Percentiles rank a stretch among this genome's conserved stretches.
Conservation (phyloP, 345 rosid genomes). For the Gossypium australe region DNA sequence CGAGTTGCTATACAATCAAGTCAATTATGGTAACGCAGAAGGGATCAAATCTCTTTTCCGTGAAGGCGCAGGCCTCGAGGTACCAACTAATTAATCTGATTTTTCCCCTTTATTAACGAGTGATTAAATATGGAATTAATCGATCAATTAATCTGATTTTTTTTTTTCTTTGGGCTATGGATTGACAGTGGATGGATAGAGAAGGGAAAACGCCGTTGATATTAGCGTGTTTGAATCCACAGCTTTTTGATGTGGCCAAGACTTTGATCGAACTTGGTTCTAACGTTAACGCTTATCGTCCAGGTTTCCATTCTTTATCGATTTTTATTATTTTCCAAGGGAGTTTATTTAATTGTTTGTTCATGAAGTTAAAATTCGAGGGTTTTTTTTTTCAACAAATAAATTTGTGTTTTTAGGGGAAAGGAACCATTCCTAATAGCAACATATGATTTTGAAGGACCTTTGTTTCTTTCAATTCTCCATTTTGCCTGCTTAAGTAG, state of each 20-base stretch:
- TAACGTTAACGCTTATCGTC: slow-evolving; percentile 79
- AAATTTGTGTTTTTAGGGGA: background rate
- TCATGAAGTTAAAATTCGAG: background rate
- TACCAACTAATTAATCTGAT: slow-evolving; percentile 8
- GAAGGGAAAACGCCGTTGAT: slow-evolving; percentile 96
- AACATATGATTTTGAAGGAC: background rate
- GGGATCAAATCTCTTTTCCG: slow-evolving; percentile 71
- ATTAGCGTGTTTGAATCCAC: slow-evolving; percentile 64
- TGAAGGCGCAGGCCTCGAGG: slow-evolving; percentile 95
- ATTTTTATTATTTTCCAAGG: background rate
- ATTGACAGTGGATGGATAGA: slow-evolving; percentile 74
- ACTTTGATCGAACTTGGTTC: slow-evolving; percentile 86
- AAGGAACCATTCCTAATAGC: background rate
- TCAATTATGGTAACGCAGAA: slow-evolving; percentile 61
- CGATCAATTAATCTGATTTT: background rate
- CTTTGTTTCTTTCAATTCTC: background rate
- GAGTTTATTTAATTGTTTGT: background rate
- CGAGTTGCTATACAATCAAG: slow-evolving; percentile 80
- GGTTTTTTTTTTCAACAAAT: background rate
- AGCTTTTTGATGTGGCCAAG: slow-evolving; percentile 58
- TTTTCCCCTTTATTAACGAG: background rate
- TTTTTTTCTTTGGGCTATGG: background rate
- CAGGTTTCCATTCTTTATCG: slow-evolving; percentile 36
- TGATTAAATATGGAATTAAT: background rate
- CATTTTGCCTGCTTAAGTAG: background rate